These are phyloP conservation scores for Danielia reshetovae DNA, from an alignment of 805 yeast genomes.

Conservation along the genomic window DNA sequence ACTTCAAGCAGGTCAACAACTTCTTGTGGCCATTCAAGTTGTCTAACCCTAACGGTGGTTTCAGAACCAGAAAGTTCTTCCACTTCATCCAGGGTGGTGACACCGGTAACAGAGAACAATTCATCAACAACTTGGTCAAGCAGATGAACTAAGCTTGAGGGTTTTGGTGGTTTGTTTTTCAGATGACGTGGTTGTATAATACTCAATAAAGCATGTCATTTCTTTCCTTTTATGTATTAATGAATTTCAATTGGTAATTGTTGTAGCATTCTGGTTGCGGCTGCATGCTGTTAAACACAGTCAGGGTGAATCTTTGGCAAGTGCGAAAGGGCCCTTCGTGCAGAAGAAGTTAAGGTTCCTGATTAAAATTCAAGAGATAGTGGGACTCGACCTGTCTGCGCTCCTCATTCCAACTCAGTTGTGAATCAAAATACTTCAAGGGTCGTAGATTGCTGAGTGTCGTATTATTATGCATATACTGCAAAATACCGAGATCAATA, in stretches of 20 bases:
- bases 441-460: no score
- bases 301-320: no score
- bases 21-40: conserved; percentile 97
- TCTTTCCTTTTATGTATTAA: conserved; percentile 7
- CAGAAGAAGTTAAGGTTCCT: no score
- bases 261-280: not conserved
- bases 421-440: no score
- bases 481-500: no score
- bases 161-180: conserved; percentile 7
- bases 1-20: conserved; percentile 98
- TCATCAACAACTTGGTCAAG: conserved; percentile 91
- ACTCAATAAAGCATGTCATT: not conserved
- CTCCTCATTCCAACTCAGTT: no score
- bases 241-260: not conserved
- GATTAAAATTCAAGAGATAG: no score
- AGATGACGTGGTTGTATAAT: not conserved
- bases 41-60: conserved; percentile 96
- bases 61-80: conserved; percentile 97
- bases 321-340: no score
- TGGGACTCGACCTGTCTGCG: no score
- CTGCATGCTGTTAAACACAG: no score
- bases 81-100: conserved; percentile 98
- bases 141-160: conserved; percentile 82
- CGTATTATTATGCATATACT: no score
- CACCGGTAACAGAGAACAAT: conserved; percentile 96